Evolutionary conservation across 306 rosid genomes (phyloP).

Genomic region (Castanopsis chinensis): DNA sequence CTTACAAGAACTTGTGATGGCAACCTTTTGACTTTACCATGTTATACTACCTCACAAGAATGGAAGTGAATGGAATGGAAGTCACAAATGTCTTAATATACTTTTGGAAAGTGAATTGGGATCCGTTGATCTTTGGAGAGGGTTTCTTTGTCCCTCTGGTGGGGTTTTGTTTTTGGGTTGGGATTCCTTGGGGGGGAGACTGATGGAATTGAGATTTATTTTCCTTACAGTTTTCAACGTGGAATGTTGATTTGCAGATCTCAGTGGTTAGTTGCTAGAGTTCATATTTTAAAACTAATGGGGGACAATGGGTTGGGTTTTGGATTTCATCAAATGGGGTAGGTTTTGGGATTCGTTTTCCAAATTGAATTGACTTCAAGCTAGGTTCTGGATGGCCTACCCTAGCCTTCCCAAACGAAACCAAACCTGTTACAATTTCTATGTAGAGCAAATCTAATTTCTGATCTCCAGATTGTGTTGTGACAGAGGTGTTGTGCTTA

Average conservation of each 20-base stretch:
- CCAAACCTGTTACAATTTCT: not conserved
- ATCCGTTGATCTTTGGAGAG: not conserved
- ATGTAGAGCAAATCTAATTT: not conserved
- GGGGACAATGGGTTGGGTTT: not conserved
- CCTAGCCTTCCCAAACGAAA: not conserved
- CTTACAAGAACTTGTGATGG: no score
- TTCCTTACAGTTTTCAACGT: not conserved
- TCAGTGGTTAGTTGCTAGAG: not conserved
- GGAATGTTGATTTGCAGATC: not conserved
- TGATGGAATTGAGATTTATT: not conserved
- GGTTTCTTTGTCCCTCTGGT: not conserved
- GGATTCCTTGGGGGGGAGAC: no score
- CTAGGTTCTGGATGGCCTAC: not conserved
- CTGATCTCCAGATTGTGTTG: not conserved
- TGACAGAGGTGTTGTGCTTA: not conserved
- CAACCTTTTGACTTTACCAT: no score
- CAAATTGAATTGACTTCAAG: not conserved
- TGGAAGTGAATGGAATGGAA: no score
- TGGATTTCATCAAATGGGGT: not conserved
- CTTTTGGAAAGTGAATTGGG: not conserved
- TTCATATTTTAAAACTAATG: no score
- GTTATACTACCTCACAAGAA: no score
- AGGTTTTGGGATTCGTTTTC: not conserved
- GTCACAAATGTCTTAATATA: not conserved
- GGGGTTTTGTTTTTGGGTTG: no score